Base-by-base conservation (phyloP, 768 basidiomycete genomes). In the Termitomyces sp. region DNA sequence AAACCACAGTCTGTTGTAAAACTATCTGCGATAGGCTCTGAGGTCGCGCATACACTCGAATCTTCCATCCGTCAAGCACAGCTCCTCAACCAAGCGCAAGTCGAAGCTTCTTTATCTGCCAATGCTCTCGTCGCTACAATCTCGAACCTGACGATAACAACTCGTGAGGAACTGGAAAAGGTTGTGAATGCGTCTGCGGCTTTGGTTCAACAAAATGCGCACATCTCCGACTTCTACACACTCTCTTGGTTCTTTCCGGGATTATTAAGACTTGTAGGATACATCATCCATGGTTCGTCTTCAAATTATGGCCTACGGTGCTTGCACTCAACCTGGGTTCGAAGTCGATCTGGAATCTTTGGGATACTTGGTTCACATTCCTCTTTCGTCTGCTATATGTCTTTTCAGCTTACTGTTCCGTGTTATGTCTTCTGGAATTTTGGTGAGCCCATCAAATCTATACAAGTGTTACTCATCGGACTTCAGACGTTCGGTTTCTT, bases 151-250 rank as follows among this genome's bases (percentile, higher is more conserved):
- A 73, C 76, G 1, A 63, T 65, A 33, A 73, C 71, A 10, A 73
- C 81, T 2, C 75, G 72, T 22, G 56, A 62, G 16, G 81, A 82
- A 60, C 67, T 86, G 37, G 70, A 75, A 53, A 75, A 73, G 56
- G 77, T 86, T 54, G 82, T 80, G 48, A 72, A 67, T 20, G 50
- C 37, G 13, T 79, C 84, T 22, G 73, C 78, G 3, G 62, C 58
- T 16, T 64, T 69, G 7, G 62, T 80, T 22, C 69, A 69, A 36
- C 67, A 71, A 47, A 67, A 53, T 48, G 20, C 67, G 6, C 59
- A 81, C 43, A 64, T 55, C 24, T 26, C 30, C 12, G 27, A 59
- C 27, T 34, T 42, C 27, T 37, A 32, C 22, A 30, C 48, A 26
- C 13, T 56, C 14, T 58, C 55, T 22, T 62, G 59, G 61, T 22